A percentile compares a stretch with the other conserved stretches of the same genome.
Conservation (phyloP, 2,329 filamentous ascomycete genomes). For the Colletotrichum godetiae region DNA sequence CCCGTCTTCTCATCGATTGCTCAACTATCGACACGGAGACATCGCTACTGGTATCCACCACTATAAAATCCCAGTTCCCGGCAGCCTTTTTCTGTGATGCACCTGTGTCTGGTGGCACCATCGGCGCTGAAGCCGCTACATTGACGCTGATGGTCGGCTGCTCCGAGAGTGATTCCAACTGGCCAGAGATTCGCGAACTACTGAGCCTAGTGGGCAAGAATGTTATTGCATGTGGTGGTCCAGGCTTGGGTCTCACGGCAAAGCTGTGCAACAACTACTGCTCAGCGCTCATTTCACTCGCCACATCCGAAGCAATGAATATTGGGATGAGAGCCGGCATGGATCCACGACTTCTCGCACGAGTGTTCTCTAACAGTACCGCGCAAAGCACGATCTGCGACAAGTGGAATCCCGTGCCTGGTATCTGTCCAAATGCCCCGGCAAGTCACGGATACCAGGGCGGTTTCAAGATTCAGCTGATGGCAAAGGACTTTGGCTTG, state of each 20-base stretch:
- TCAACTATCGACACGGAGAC: too few relatives aligned
- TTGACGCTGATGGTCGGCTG: too few relatives aligned
- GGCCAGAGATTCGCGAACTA: background rate
- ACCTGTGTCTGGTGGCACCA: too few relatives aligned
- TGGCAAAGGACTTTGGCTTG: conserved; percentile 65
- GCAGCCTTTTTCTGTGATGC: too few relatives aligned
- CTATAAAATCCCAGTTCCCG: too few relatives aligned
- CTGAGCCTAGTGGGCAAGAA: conserved; percentile 60
- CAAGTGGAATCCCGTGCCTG: conserved; percentile 47
- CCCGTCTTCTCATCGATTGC: too few relatives aligned
- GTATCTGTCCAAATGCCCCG: conserved; percentile 45
- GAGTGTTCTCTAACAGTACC: conserved; percentile 42
- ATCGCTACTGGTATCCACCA: too few relatives aligned
- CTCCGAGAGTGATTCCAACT: too few relatives aligned
- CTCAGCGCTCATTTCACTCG: conserved; percentile 68
- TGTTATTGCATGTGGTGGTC: conserved; percentile 66
- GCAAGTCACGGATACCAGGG: conserved; percentile 50
- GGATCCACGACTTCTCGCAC: conserved; percentile 60
- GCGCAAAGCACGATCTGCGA: conserved; percentile 47
- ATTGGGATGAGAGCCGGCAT: conserved; percentile 69
- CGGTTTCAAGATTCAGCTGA: conserved; percentile 69
- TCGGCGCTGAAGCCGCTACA: too few relatives aligned
- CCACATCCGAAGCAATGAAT: conserved; percentile 67
- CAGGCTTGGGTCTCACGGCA: conserved; percentile 65
- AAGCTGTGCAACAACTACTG: conserved; percentile 73